Percentiles rank a stretch among this genome's conserved stretches.
phyloP scores from a whole-genome alignment of 345 rosid species.

The Eucalyptus cladocalyx region DNA sequence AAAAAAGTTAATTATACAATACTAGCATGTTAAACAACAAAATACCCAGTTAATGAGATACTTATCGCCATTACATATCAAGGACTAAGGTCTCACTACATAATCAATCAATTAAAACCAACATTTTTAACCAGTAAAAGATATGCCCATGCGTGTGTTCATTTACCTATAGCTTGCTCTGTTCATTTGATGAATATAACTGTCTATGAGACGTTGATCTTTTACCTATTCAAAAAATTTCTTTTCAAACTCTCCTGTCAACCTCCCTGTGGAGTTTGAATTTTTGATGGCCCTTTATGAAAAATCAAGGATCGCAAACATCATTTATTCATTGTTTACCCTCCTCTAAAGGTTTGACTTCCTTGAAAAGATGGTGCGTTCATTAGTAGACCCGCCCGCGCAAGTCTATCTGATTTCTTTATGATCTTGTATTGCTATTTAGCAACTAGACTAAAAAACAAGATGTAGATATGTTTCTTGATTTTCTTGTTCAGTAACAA shows the following conservation, averaged over 20 bases:
- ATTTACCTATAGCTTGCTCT: background rate
- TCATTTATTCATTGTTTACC: too few relatives aligned
- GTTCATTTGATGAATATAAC: background rate
- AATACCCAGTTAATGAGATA: background rate
- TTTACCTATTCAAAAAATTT: background rate
- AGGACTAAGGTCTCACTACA: background rate
- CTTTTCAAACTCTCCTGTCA: background rate
- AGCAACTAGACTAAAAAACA: background rate
- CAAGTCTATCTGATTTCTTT: too few relatives aligned
- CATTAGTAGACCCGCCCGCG: background rate
- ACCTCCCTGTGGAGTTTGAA: background rate
- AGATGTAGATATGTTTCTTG: too few relatives aligned
- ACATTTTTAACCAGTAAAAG: background rate
- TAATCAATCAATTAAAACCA: background rate
- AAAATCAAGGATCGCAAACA: too few relatives aligned
- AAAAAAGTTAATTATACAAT: background rate
- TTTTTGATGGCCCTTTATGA: too few relatives aligned
- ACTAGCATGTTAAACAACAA: background rate
- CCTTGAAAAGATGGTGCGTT: too few relatives aligned
- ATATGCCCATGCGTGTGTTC: background rate
- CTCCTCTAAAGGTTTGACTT: too few relatives aligned
- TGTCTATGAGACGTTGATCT: background rate
- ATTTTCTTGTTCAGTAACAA: too few relatives aligned
- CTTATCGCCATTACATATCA: background rate
- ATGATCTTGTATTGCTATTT: background rate